A percentile compares a stretch with the other conserved stretches of the same genome.
Conservation (phyloP, 1,284 basidiomycete genomes). For the Melampsora larici-populina region DNA sequence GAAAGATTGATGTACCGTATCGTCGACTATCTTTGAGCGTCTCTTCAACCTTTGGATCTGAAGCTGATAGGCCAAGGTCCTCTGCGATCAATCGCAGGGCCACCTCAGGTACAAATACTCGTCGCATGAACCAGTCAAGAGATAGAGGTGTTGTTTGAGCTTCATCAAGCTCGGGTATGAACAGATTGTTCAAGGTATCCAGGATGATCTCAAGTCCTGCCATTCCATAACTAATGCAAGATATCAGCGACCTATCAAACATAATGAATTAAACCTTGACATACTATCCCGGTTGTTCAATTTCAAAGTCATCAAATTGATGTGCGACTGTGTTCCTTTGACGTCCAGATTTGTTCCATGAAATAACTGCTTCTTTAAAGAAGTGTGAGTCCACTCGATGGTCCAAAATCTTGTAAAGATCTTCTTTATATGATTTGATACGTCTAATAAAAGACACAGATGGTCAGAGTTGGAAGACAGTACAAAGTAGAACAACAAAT, state of each 20-base stretch:
- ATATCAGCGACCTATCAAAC: too few species aligned
- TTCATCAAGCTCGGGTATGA: background rate
- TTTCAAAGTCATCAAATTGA: background rate
- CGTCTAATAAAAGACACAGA: background rate
- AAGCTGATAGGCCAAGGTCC: background rate
- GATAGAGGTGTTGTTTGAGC: background rate
- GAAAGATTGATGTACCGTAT: constrained; percentile 1
- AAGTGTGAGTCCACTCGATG: constrained; percentile 1
- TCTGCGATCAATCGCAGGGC: constrained; percentile 14
- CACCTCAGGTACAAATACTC: constrained; percentile 7
- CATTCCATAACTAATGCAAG: background rate
- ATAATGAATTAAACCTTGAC: too few species aligned
- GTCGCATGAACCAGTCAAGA: constrained; percentile 5
- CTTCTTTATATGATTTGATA: background rate
- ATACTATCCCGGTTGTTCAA: constrained; percentile 5
- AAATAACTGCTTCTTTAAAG: background rate
- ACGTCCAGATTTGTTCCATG: too few species aligned
- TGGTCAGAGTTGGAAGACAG: too few species aligned
- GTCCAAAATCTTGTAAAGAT: background rate
- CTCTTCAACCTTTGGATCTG: background rate
- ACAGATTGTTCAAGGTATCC: background rate
- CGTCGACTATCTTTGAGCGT: constrained; percentile 5
- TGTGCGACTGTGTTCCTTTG: background rate
- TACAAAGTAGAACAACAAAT: too few species aligned
- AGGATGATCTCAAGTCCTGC: constrained; percentile 2